phyloP scores from a whole-genome alignment of 805 yeast species.

The Candida maltosa region DNA sequence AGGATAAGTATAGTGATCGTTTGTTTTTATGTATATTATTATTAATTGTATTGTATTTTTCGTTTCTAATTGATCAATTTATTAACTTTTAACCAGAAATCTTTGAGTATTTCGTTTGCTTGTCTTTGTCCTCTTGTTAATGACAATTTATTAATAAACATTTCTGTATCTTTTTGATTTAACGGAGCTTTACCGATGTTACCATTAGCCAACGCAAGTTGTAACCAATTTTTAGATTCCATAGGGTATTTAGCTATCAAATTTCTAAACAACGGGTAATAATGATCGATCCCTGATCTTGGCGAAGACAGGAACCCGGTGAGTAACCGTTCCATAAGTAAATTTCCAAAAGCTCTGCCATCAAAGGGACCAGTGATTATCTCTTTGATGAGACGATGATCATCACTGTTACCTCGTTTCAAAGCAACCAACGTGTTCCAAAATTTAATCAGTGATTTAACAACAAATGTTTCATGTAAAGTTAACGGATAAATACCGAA shows the following conservation, averaged over 20 bases:
- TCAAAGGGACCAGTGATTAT: constrained; percentile 17
- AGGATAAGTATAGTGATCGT: no score
- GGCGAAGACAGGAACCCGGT: constrained; percentile 39
- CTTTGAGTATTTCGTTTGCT: constrained; percentile 55
- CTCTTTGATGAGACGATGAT: constrained; percentile 28
- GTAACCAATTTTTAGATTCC: constrained; percentile 46
- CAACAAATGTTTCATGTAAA: constrained; percentile 52
- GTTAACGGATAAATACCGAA: constrained; percentile 37
- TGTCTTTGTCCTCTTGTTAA: constrained; percentile 65
- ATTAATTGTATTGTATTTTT: neutral
- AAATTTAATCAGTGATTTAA: constrained; percentile 50
- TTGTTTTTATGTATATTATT: neutral
- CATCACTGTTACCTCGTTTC: constrained; percentile 43
- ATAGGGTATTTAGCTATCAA: constrained; percentile 47
- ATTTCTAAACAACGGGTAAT: constrained; percentile 48
- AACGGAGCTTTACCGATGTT: constrained; percentile 12
- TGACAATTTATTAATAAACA: constrained; percentile 51
- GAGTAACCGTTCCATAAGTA: constrained; percentile 24
- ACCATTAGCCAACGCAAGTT: constrained; percentile 7
- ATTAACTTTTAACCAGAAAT: constrained; percentile 63
- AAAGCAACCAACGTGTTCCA: constrained; percentile 51
- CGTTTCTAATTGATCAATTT: constrained; percentile 47
- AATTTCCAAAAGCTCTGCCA: constrained; percentile 16
- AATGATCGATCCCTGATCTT: constrained; percentile 60
- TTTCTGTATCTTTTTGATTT: constrained; percentile 29